These are phyloP conservation scores for Nasturtium officinale DNA, from an alignment of 345 rosid genomes.

Conservation along the genomic window DNA sequence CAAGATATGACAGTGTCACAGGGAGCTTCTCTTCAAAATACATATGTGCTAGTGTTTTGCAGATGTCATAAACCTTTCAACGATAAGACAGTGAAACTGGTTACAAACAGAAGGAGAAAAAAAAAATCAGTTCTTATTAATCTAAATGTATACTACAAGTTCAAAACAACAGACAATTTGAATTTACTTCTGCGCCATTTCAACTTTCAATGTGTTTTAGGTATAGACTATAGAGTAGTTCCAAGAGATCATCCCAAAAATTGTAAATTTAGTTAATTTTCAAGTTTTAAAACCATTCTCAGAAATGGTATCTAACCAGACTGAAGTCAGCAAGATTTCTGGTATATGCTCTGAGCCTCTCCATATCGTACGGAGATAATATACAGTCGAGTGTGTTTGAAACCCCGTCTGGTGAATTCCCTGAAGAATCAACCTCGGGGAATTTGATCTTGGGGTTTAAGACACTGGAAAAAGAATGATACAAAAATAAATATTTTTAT, in stretches of 20 bases:
- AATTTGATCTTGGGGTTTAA: slow-evolving; percentile 84
- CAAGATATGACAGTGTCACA: slow-evolving; percentile 65
- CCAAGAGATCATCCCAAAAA: not conserved
- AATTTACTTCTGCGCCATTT: not conserved
- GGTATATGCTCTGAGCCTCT: slow-evolving; percentile 68
- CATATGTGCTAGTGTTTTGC: slow-evolving; percentile 67
- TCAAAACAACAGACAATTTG: not conserved
- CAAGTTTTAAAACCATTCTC: not conserved
- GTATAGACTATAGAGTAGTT: not conserved
- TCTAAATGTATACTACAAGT: not conserved
- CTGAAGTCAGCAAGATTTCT: slow-evolving; percentile 68
- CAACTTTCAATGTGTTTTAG: not conserved
- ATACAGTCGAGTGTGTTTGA: slow-evolving; percentile 53
- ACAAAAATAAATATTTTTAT: not conserved
- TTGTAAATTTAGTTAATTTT: slow-evolving; percentile 1
- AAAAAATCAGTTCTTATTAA: not conserved
- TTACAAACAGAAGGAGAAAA: slow-evolving; percentile 13
- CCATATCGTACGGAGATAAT: slow-evolving; percentile 68
- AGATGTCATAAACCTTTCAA: slow-evolving; percentile 65
- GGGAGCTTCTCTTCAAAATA: slow-evolving; percentile 89
- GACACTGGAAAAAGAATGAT: slow-evolving; percentile 54
- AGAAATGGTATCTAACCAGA: slow-evolving; percentile 52
- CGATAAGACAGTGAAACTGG: slow-evolving; percentile 20
- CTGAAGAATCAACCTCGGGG: slow-evolving; percentile 42
- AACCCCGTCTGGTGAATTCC: slow-evolving; percentile 51